Evolutionary conservation across 2,329 filamentous ascomycete genomes (phyloP).

Genomic region (Chaetomium sp.): DNA sequence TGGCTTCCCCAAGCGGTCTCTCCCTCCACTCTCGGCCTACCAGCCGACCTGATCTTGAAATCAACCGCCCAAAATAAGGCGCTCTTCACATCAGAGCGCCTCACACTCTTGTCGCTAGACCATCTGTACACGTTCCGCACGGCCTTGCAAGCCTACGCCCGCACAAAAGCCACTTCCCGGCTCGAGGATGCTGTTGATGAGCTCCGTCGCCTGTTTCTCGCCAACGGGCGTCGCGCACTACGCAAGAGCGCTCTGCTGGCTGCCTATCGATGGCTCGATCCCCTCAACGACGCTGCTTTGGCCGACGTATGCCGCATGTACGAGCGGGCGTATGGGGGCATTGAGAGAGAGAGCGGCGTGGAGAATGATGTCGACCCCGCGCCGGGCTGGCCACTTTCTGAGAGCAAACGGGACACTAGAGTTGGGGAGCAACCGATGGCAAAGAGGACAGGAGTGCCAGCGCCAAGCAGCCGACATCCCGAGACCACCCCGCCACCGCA

Average conservation of each 20-base stretch:
- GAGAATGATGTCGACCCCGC: constrained; percentile 33
- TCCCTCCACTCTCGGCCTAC: constrained; percentile 49
- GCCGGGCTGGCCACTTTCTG: constrained; percentile 27
- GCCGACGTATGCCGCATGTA: constrained; percentile 49
- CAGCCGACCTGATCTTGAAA: constrained; percentile 55
- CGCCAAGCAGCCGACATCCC: not conserved
- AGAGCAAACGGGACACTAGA: not conserved
- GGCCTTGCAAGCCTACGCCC: constrained; percentile 59
- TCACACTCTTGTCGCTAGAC: constrained; percentile 63
- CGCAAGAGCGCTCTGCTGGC: constrained; percentile 54
- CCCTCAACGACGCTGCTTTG: constrained; percentile 52
- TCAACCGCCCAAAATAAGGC: constrained; percentile 63
- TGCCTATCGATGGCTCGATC: constrained; percentile 59
- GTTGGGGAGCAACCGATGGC: constrained; percentile 22
- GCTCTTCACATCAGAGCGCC: constrained; percentile 61
- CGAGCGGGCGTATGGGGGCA: constrained; percentile 32
- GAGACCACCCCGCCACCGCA: not conserved
- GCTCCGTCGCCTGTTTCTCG: constrained; percentile 60
- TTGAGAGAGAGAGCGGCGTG: constrained; percentile 30
- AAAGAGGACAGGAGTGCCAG: constrained; percentile 4
- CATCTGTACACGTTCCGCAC: constrained; percentile 66
- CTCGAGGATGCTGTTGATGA: constrained; percentile 66
- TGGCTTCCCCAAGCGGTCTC: constrained; percentile 50
- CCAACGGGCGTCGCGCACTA: constrained; percentile 53
- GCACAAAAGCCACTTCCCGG: constrained; percentile 46